Conservation (phyloP, 2,329 filamentous ascomycete species). For the Calonectria honghensis region DNA sequence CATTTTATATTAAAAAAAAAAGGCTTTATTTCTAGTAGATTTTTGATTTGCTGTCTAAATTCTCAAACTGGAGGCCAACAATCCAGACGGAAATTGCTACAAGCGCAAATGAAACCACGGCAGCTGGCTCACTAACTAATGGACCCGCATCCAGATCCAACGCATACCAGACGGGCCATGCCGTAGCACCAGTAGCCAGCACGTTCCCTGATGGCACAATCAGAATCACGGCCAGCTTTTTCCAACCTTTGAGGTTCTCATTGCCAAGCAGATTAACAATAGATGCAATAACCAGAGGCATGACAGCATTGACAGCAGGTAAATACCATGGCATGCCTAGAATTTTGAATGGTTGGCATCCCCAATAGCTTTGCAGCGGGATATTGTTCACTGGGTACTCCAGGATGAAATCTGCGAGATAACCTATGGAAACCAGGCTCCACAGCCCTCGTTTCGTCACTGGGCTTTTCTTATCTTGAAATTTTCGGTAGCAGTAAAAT, state of each 20-base stretch:
- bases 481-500: neutral
- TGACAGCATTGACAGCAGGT: neutral
- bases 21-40: no score
- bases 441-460: neutral
- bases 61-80: neutral
- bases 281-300: neutral
- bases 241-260: neutral
- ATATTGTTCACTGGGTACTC: neutral
- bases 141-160: neutral
- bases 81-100: neutral
- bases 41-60: neutral
- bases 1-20: neutral
- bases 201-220: neutral
- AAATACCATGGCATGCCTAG: neutral
- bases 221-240: neutral
- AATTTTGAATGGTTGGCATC: neutral
- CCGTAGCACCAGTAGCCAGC: neutral
- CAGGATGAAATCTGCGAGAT: neutral
- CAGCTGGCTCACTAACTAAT: neutral
- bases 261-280: neutral
- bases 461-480: neutral
- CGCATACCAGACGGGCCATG: neutral
- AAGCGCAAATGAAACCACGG: neutral
- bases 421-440: neutral
- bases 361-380: neutral